phyloP scores from a whole-genome alignment of 345 rosid species.

The Ricinus communis region DNA sequence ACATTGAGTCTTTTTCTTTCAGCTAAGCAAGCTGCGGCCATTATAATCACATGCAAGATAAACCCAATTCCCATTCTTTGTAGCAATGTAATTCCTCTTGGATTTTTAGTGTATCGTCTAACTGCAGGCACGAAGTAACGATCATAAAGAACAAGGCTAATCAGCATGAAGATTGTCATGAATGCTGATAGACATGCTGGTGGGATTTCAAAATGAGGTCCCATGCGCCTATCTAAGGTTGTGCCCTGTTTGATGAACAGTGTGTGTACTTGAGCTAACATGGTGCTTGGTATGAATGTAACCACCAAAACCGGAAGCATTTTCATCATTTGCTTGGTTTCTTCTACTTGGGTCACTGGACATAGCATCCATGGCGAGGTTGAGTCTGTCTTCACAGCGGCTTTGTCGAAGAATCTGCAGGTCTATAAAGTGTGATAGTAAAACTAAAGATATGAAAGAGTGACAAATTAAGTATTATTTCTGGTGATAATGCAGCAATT shows the following conservation, averaged over 20 bases:
- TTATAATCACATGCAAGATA: slow-evolving; percentile 44
- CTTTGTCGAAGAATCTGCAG: slow-evolving; percentile 62
- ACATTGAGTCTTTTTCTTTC: slow-evolving; percentile 60
- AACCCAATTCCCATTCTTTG: slow-evolving; percentile 79
- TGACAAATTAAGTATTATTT: neutral
- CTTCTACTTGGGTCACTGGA: slow-evolving; percentile 64
- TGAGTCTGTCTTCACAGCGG: slow-evolving; percentile 38
- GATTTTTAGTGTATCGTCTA: slow-evolving; percentile 53
- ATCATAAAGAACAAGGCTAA: slow-evolving; percentile 54
- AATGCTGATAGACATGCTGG: slow-evolving; percentile 65
- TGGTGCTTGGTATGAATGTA: slow-evolving; percentile 58
- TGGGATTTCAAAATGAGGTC: slow-evolving; percentile 59
- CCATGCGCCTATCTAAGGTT: slow-evolving; percentile 51
- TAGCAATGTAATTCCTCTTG: slow-evolving; percentile 68
- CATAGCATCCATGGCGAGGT: slow-evolving; percentile 51
- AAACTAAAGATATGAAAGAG: neutral
- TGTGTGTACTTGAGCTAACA: slow-evolving; percentile 46
- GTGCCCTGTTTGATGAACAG: slow-evolving; percentile 73
- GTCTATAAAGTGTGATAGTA: too few species aligned
- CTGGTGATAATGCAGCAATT: neutral
- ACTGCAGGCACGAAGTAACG: slow-evolving; percentile 44
- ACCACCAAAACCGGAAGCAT: slow-evolving; percentile 49
- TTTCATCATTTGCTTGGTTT: slow-evolving; percentile 66
- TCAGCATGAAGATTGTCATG: slow-evolving; percentile 64
- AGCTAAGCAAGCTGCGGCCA: slow-evolving; percentile 49